Evolutionary conservation across 805 yeast genomes (phyloP).

Genomic region (Starmerella gropengiesseri): DNA sequence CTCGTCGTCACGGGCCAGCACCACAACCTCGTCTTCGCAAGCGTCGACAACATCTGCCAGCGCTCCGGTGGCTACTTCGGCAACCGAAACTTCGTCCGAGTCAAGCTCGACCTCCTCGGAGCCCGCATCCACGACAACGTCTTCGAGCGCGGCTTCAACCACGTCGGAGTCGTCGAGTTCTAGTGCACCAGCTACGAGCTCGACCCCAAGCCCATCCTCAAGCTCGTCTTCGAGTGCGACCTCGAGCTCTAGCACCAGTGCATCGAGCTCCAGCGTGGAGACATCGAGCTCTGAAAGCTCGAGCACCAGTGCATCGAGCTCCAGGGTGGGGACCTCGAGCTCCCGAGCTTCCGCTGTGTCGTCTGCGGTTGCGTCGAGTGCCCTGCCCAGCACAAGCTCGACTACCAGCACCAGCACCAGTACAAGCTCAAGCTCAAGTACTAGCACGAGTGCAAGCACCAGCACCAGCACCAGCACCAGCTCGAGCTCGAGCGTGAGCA

Average conservation of each 20-base stretch:
- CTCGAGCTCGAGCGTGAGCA: constrained; percentile 3
- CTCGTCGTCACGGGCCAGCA: constrained; percentile 7
- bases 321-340: too few species aligned
- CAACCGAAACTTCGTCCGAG: neutral
- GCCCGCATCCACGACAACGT: constrained; percentile 3
- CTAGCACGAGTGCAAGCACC: constrained; percentile 4
- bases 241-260: neutral
- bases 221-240: neutral
- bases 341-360: too few species aligned
- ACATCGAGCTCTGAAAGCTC: constrained; percentile 1
- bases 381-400: neutral
- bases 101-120: constrained; percentile 10
- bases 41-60: constrained; percentile 2
- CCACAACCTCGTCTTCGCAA: neutral
- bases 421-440: neutral
- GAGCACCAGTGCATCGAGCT: neutral
- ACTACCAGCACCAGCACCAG: constrained; percentile 2
- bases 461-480: constrained; percentile 9
- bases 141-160: constrained; percentile 16
- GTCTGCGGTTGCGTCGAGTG: neutral
- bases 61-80: too few species aligned
- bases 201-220: constrained; percentile 4
- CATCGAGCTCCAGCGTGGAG: constrained; percentile 6
- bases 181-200: neutral
- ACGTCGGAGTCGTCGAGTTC: constrained; percentile 16